Percentiles rank a stretch among this genome's conserved stretches.
phyloP scores from a whole-genome alignment of 2,329 filamentous ascomycete genomes.

The Trichoderma sp. region DNA sequence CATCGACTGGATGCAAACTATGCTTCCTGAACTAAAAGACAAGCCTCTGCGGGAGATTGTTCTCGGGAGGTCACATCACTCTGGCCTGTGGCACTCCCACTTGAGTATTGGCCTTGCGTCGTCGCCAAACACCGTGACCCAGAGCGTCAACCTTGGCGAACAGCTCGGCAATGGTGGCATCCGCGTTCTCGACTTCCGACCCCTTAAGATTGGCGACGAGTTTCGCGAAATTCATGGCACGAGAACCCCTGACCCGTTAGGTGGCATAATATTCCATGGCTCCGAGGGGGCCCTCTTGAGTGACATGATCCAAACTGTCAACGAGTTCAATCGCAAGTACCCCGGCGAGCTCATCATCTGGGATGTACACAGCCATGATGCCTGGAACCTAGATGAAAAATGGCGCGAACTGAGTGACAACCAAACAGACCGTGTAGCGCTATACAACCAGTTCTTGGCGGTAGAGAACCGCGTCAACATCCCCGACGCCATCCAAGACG shows the following conservation, averaged over 20 bases:
- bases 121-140: conserved; percentile 27
- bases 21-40: conserved; percentile 28
- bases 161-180: conserved; percentile 31
- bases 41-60: conserved; percentile 31
- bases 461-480: conserved; percentile 26
- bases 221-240: conserved; percentile 27
- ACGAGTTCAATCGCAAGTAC: conserved; percentile 28
- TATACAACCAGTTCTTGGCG: conserved; percentile 26
- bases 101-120: conserved; percentile 14
- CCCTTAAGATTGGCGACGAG: conserved; percentile 5
- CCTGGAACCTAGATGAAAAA: background rate
- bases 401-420: background rate
- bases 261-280: conserved; percentile 25
- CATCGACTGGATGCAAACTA: conserved; percentile 31
- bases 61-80: conserved; percentile 34
- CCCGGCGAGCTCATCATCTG: conserved; percentile 36
- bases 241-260: background rate
- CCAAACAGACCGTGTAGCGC: background rate
- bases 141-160: conserved; percentile 22
- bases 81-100: conserved; percentile 27
- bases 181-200: conserved; percentile 33
- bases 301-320: conserved; percentile 31
- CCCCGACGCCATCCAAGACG: conserved; percentile 24
- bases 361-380: conserved; percentile 27
- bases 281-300: conserved; percentile 26